Evolutionary conservation across 1,284 basidiomycete genomes (phyloP).

Genomic region (Leccinum subrobustum): DNA sequence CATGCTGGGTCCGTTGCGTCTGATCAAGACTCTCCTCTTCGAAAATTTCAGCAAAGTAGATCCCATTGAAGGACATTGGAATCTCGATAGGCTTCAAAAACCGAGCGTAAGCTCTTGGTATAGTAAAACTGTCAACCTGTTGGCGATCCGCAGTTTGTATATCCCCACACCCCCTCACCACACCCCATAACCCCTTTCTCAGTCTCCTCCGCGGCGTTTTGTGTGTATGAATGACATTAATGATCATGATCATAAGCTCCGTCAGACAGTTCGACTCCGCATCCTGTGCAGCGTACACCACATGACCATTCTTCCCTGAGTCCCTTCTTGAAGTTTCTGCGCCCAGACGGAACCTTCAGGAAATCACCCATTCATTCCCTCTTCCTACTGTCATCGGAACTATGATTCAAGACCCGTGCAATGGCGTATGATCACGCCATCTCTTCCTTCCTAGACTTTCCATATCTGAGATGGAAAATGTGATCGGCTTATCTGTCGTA

Average conservation of each 20-base stretch:
- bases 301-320: neutral
- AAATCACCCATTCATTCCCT: neutral
- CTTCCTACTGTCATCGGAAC: neutral
- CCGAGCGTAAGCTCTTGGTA: neutral
- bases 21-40: neutral
- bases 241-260: neutral
- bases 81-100: neutral
- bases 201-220: neutral
- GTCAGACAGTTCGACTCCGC: neutral
- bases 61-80: neutral
- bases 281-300: neutral
- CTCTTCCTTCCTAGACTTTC: neutral
- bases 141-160: neutral
- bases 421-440: neutral
- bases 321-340: neutral
- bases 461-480: neutral
- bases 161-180: neutral
- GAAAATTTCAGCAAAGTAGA: neutral
- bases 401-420: neutral
- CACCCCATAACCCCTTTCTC: neutral
- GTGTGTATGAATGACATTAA: neutral
- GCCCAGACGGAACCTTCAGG: neutral
- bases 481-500: neutral
- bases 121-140: neutral
- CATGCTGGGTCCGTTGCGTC: neutral